Evolutionary conservation across 192 early-diverging fungal species (phyloP).

Genomic region (Chytriomyces confervae): DNA sequence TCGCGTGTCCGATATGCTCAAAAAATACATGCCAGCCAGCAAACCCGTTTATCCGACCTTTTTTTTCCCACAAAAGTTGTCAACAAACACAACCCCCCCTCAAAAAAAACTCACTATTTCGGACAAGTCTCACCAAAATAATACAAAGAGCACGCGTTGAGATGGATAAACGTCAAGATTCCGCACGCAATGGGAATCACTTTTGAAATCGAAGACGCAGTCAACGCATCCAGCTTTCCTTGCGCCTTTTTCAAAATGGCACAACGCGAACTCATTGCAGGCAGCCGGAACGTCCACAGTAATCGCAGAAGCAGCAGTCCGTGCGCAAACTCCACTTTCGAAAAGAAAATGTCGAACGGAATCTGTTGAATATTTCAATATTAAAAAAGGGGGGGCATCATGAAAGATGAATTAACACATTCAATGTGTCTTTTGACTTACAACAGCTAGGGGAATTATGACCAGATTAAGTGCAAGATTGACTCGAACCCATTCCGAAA

Average conservation of each 20-base stretch:
- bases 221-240: not conserved
- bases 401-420: not conserved
- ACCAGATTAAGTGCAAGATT: not conserved
- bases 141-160: constrained; percentile 25
- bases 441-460: not conserved
- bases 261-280: not conserved
- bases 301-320: constrained; percentile 3
- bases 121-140: constrained; percentile 4
- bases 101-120: not conserved
- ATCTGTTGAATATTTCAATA: not conserved
- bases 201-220: not conserved
- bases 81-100: no score
- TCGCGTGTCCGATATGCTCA: no score
- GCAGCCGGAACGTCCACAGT: constrained; percentile 1
- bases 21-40: no score
- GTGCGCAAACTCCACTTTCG: not conserved
- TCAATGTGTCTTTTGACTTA: not conserved
- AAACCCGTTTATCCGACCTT: no score
- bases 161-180: constrained; percentile 18
- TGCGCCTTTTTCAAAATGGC: not conserved
- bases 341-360: constrained; percentile 2
- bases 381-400: no score
- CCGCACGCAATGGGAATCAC: constrained; percentile 11
- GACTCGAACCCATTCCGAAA: not conserved
- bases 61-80: no score